Evolutionary conservation across 2,329 filamentous ascomycete genomes (phyloP), one percentile per base, ranked within the genome.

Genomic region (Xylariales sp.): DNA sequence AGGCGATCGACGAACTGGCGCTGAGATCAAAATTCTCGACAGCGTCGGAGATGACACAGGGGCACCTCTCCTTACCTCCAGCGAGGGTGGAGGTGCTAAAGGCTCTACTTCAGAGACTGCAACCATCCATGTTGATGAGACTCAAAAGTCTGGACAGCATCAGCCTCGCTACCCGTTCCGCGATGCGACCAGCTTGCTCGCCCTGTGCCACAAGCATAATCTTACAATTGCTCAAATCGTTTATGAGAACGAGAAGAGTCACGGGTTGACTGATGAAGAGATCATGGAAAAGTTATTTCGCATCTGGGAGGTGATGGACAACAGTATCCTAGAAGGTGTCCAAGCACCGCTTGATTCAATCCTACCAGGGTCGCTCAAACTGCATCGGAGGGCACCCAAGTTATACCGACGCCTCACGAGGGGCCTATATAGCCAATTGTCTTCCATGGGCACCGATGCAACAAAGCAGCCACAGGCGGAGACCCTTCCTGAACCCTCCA

Each of bases 221-320:
- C 53, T 73, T 6, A 73, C 69, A 4, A 73, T 73, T 19, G 69
- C 69, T 1, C 69, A 73, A 45, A 45, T 73, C 20, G 69, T 73
- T 4, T 73, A 71, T 40, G 69, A 73, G 49, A 73, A 73, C 37
- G 69, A 73, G 42, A 72, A 69, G 55, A 70, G 69, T 45, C 61
- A 68, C 5, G 69, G 69, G 7, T 70, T 72, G 39, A 66, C 65
- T 0, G 67, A 73, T 31, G 67, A 70, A 8, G 66, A 72, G 14
- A 71, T 73, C 29, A 59, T 61, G 37, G 50, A 61, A n/a, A 72
- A 70, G 48, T 37, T 72, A 10, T 62, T 66, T 41, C 61, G 63
- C 23, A 72, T 72, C 38, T 73, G 69, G 69, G 58, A 71, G 21
- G 69, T 72, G 33, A 73, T 73, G 69, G 69, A 73, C 37, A 59